These are phyloP conservation scores for Botrytis cinerea DNA, from an alignment of 2,329 filamentous ascomycete species.

Conservation along the genomic window DNA sequence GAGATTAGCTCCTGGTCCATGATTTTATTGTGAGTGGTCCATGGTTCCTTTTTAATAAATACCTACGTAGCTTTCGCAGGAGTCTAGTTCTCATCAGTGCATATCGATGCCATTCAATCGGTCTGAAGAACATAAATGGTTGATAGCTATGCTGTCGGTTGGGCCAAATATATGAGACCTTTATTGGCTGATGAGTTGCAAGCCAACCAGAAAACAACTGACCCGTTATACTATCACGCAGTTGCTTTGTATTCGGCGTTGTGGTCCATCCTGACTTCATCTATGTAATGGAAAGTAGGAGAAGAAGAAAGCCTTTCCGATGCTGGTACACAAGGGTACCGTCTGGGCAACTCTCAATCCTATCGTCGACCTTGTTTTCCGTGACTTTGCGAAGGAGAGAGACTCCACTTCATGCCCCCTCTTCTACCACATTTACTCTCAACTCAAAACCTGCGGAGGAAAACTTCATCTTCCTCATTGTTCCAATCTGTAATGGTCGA, in stretches of 20 bases:
- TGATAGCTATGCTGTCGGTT: neutral
- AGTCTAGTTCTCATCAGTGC: neutral
- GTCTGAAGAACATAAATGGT: neutral
- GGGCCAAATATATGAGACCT: neutral
- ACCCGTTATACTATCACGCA: neutral
- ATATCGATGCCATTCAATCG: neutral
- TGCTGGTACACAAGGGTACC: neutral
- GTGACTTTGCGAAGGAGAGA: neutral
- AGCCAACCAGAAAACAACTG: neutral
- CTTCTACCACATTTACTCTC: neutral
- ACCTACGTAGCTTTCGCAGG: neutral
- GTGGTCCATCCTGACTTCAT: neutral
- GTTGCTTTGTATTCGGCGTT: neutral
- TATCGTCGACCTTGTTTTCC: neutral
- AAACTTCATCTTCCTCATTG: neutral
- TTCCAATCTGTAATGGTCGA: neutral
- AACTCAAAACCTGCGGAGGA: neutral
- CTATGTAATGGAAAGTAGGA: neutral
- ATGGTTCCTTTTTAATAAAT: neutral
- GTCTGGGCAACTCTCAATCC: neutral
- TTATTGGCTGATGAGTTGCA: neutral
- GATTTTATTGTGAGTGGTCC: neutral
- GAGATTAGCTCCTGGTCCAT: neutral
- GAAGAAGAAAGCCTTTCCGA: neutral
- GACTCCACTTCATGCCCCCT: neutral